Base-by-base conservation (phyloP, 2,329 filamentous ascomycete genomes). In the Claviceps pazoutovae region DNA sequence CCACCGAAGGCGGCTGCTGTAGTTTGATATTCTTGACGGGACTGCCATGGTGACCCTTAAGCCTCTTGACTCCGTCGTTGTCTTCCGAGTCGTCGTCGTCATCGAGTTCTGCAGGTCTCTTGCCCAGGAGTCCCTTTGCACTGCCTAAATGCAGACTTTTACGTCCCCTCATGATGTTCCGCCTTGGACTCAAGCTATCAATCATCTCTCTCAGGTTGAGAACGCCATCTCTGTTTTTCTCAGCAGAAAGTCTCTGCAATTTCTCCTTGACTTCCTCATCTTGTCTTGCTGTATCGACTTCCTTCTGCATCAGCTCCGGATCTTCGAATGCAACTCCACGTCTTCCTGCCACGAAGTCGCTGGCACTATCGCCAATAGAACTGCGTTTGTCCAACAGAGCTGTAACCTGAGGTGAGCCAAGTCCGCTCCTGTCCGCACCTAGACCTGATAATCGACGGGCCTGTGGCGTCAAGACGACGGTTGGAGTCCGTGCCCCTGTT, bases 61-160 rank as follows among this genome's bases (percentile, higher is more conserved):
- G 73, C 57, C 84, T 74, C 67, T 89, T 88, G 51, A 83, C 68
- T 14, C 80, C 77, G 55, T 79, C 78, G 34, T 71, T 70, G 42
- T 82, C 78, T 49, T 79, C 75, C 7, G 72, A 74, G 4, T 80
- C 78, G 1, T 82, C 81, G 9, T 80, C 78, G 13, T 77, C 71
- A 55, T 88, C 85, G 48, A 89, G 73, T 64, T 90, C 86, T 14
- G 69, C 69, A 0, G 86, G 86, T 47, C 86, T 75, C 65, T 90
- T 90, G 6, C 86, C 86, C 5, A 90, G 71, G 19, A 90, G 67
- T 0, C 86, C 86, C 55, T 72, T 80, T 14, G 85, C 86, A 58
- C 84, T 85, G 42, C 86, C 86, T 19, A 88, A 79, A 56, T 86
- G 82, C 48, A 90, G 71, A 61, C 86, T 90, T 68, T 90, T 90